A percentile compares a stretch with the other conserved stretches of the same genome.
Conservation (phyloP, 257 asterid species). For the Lantana camara region DNA sequence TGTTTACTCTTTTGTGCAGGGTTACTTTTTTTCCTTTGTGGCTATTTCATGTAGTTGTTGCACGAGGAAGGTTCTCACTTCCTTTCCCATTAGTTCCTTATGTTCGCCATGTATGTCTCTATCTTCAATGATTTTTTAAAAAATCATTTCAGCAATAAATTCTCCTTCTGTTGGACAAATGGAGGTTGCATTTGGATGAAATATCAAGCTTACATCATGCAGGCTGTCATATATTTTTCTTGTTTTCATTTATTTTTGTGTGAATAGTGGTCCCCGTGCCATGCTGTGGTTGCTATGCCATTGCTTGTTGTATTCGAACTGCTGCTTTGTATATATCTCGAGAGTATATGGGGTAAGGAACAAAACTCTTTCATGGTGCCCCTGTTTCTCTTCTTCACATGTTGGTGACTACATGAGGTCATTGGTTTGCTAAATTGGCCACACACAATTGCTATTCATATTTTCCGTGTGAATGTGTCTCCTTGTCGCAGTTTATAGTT, state of each 20-base stretch:
- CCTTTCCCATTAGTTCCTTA: constrained; percentile 98
- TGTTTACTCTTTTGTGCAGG: constrained; percentile 56
- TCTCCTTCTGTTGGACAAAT: constrained; percentile 29
- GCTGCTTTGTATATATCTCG: constrained; percentile 95
- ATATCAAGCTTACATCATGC: constrained; percentile 15
- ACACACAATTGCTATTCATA: constrained; percentile 18
- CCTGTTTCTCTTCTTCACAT: constrained; percentile 23
- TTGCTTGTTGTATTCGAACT: constrained; percentile 93
- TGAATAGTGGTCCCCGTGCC: constrained; percentile 99
- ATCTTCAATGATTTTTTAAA: constrained; percentile 22
- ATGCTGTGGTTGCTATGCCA: constrained; percentile 92
- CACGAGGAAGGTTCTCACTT: constrained; percentile 96
- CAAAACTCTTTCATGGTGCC: constrained; percentile 27
- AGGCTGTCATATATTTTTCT: constrained; percentile 19
- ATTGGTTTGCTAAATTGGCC: constrained; percentile 11
- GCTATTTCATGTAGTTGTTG: constrained; percentile 92
- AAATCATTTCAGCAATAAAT: constrained; percentile 22
- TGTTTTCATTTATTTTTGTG: constrained; percentile 19
- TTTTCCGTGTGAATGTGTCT: constrained; percentile 24
- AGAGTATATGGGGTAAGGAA: constrained; percentile 79
- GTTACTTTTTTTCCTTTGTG: constrained; percentile 87
- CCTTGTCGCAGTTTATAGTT: constrained; percentile 57
- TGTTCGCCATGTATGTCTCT: constrained; percentile 83
- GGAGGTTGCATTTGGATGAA: constrained; percentile 22
- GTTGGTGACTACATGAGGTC: constrained; percentile 13